Conservation (phyloP, 108 stramenopile genomes). For the Nannochloropsis granulata region DNA sequence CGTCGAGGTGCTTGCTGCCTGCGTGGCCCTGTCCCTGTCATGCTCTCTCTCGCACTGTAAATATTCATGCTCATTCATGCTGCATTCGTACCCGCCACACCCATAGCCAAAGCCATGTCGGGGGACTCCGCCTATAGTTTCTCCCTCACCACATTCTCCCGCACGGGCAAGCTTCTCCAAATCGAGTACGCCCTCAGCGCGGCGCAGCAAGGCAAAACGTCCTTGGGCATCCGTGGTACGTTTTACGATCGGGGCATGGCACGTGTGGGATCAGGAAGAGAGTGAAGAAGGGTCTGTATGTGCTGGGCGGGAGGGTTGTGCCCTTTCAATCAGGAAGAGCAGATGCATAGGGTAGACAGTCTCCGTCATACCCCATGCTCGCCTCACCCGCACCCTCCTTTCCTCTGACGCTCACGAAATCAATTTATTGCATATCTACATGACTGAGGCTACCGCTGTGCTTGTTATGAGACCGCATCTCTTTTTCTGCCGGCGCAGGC, state of each 20-base stretch:
- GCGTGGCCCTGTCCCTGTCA: too few relatives aligned
- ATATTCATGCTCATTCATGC: too few relatives aligned
- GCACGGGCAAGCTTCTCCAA: constrained; percentile 93
- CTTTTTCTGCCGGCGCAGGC: neutral
- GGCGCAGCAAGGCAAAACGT: constrained; percentile 86
- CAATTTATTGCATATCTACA: neutral
- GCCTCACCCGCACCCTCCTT: neutral
- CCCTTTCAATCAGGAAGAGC: too few relatives aligned
- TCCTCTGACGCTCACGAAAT: neutral
- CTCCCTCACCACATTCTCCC: constrained; percentile 92
- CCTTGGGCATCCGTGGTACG: constrained; percentile 72
- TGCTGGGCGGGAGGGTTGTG: too few relatives aligned
- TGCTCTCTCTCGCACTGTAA: too few relatives aligned
- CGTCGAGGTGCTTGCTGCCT: too few relatives aligned
- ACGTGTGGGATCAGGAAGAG: too few relatives aligned
- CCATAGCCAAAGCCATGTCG: constrained; percentile 42
- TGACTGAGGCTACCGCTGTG: neutral
- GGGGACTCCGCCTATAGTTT: constrained; percentile 94
- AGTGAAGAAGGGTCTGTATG: too few relatives aligned
- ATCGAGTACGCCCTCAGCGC: constrained; percentile 98
- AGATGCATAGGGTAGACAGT: neutral
- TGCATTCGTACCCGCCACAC: too few relatives aligned
- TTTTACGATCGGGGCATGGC: neutral
- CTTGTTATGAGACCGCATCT: neutral
- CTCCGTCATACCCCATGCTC: neutral